A percentile compares a stretch with the other conserved stretches of the same genome.
These are phyloP conservation scores for Porpolomopsis calyptriformis DNA, from an alignment of 768 basidiomycete species.

Conservation along the genomic window DNA sequence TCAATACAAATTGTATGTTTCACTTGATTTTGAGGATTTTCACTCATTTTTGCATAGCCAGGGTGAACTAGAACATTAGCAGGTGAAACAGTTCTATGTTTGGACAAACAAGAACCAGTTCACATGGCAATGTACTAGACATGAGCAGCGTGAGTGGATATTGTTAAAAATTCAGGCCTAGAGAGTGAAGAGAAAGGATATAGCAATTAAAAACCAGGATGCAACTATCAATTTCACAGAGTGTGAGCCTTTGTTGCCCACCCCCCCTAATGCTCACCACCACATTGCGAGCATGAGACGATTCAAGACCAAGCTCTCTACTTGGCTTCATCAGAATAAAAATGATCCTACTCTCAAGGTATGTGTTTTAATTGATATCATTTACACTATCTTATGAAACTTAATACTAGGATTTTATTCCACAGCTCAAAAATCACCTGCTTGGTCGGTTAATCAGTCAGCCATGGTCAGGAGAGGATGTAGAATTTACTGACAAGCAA, in stretches of 20 bases:
- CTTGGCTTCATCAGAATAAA: slow-evolving; percentile 6
- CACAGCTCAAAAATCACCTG: slow-evolving; percentile 11
- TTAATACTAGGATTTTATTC: slow-evolving; percentile 19
- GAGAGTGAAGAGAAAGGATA: not conserved
- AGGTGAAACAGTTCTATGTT: slow-evolving; percentile 22
- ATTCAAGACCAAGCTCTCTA: slow-evolving; percentile 8
- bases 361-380: slow-evolving; percentile 8
- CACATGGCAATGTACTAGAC: slow-evolving; percentile 16
- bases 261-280: slow-evolving; percentile 11
- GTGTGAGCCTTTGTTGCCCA: slow-evolving; percentile 9
- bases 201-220: not conserved
- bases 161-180: slow-evolving; percentile 6
- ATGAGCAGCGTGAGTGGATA: slow-evolving; percentile 8
- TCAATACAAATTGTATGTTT: slow-evolving; percentile 5
- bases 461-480: slow-evolving; percentile 8
- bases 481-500: slow-evolving; percentile 10
- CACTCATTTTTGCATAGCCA: slow-evolving; percentile 9
- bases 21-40: not conserved
- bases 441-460: not conserved
- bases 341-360: slow-evolving; percentile 21
- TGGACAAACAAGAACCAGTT: slow-evolving; percentile 20
- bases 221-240: slow-evolving; percentile 4
- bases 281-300: slow-evolving; percentile 16
- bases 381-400: not conserved
- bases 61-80: slow-evolving; percentile 27